Evolutionary conservation across 441 rosid species (phyloP), one percentile per base, ranked within the genome.

Genomic region (Adansonia rubrostipa): DNA sequence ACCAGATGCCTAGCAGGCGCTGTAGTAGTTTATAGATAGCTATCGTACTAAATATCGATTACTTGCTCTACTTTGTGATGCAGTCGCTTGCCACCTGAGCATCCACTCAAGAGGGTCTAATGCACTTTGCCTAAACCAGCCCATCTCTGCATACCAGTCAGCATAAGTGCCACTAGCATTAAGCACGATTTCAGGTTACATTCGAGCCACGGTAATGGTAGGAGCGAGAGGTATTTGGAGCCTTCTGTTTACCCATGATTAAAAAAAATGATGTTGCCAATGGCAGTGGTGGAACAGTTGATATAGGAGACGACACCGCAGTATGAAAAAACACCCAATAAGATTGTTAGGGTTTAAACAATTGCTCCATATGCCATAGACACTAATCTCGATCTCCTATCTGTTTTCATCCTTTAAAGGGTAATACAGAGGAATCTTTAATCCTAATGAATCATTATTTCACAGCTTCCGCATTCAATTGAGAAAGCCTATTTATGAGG

Each of bases 21-120:
- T 1, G 92, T 95, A 2, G 91, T 94, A 6, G 88, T 3, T 28
- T 88, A 15, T 65, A 28, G 33, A 28, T 93, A 47, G 87, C 93
- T 54, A 89, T 95, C 47, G 88, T 93, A 57, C 77, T 93, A 15
- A 95, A 93, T 88, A 93, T 93, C 15, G 95, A 93, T 79, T 91
- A 89, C 84, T 85, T 95, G 89, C 88, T 93, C 28, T 95, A 84
- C 87, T 89, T 94, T 0, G 87, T 87, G 44, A 89, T 90, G 93
- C 82, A 91, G 5, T 90, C 96, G 0, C 87, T 93, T 0, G 92
- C 94, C 36, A 95, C 97, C 0, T 91, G 92, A 28, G 93, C 89
- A 22, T 94, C 96, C 22, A 88, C 84, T n/a, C 85, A 28, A 3
- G 98, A 1, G 96, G 93, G 44, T 88, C 99, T 0, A 95, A 95